Conservation (phyloP, 106 monocot species). For the Posidonia australis region DNA sequence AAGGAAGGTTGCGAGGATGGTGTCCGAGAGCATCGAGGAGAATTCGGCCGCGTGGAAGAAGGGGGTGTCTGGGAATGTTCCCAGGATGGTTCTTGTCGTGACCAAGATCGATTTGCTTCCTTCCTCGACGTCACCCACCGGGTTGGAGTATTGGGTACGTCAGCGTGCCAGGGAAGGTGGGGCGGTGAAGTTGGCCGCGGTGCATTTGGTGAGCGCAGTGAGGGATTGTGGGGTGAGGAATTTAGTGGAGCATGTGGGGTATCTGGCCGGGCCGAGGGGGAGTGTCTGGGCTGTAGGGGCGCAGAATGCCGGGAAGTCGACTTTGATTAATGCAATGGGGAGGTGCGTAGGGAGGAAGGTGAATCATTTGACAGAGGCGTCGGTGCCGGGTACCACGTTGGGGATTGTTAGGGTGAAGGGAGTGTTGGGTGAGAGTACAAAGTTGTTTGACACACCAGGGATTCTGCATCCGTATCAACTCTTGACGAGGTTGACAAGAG, state of each 20-base stretch:
- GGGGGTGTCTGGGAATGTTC: slow-evolving; percentile 56
- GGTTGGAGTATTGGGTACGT: slow-evolving; percentile 51
- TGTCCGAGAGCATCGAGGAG: slow-evolving; percentile 41
- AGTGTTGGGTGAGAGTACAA: slow-evolving; percentile 32
- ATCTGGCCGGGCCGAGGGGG: slow-evolving; percentile 61
- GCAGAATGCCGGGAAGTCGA: slow-evolving; percentile 97
- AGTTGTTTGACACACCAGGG: slow-evolving; percentile 90
- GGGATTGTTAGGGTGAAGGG: slow-evolving; percentile 84
- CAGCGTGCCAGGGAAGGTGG: slow-evolving; percentile 35
- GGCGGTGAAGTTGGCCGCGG: slow-evolving; percentile 38
- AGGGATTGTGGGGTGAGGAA: slow-evolving; percentile 69
- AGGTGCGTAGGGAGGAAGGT: slow-evolving; percentile 31
- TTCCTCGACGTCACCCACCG: slow-evolving; percentile 35
- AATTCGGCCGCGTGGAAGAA: slow-evolving; percentile 50
- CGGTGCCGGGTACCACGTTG: slow-evolving; percentile 88
- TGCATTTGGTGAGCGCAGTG: slow-evolving; percentile 73
- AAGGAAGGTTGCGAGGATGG: slow-evolving; percentile 33
- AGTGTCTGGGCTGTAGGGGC: slow-evolving; percentile 96
- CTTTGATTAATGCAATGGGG: slow-evolving; percentile 90
- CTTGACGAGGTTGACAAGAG: slow-evolving; percentile 59
- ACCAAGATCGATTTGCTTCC: slow-evolving; percentile 81
- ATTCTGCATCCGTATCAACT: slow-evolving; percentile 80
- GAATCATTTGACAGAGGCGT: slow-evolving; percentile 70
- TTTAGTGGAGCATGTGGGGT: slow-evolving; percentile 54
- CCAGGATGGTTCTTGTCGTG: slow-evolving; percentile 65